These are phyloP conservation scores for Chaetomium olivaceum DNA, from an alignment of 2,329 filamentous ascomycete genomes.

Conservation along the genomic window DNA sequence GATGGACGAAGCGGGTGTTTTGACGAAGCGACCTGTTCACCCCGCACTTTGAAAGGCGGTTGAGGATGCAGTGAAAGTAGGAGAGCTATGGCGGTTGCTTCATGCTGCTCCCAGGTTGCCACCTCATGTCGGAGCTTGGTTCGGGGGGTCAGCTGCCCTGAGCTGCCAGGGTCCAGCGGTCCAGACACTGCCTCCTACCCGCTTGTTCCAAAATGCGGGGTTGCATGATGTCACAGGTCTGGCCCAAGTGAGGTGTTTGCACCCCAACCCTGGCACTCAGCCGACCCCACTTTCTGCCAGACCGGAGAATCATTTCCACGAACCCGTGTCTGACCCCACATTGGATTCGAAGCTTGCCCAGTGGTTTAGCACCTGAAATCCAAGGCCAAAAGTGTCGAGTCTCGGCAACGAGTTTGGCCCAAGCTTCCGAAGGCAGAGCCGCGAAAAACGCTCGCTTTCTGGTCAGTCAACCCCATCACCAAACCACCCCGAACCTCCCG, in stretches of 20 bases:
- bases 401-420: conserved; percentile 15
- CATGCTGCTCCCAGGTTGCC: neutral
- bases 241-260: neutral
- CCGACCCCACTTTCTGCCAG: conserved; percentile 6
- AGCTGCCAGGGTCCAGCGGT: conserved; percentile 20
- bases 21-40: conserved; percentile 23
- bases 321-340: neutral
- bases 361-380: conserved; percentile 16
- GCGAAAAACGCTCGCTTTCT: conserved; percentile 37
- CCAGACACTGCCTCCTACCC: conserved; percentile 9
- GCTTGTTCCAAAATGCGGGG: conserved; percentile 26
- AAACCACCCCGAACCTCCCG: conserved; percentile 36
- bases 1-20: conserved; percentile 17
- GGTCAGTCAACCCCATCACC: conserved; percentile 28
- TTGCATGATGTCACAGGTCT: conserved; percentile 31
- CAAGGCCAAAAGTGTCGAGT: conserved; percentile 22
- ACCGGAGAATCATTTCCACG: conserved; percentile 29
- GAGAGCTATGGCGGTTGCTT: conserved; percentile 13
- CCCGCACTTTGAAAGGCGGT: conserved; percentile 29
- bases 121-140: conserved; percentile 1
- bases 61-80: conserved; percentile 15
- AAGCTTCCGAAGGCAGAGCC: conserved; percentile 32
- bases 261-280: too few relatives aligned
- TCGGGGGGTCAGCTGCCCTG: conserved; percentile 18
- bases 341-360: neutral